Base-by-base conservation (phyloP, 495 filamentous ascomycete species). In the Talaromyces nanjingensis region DNA sequence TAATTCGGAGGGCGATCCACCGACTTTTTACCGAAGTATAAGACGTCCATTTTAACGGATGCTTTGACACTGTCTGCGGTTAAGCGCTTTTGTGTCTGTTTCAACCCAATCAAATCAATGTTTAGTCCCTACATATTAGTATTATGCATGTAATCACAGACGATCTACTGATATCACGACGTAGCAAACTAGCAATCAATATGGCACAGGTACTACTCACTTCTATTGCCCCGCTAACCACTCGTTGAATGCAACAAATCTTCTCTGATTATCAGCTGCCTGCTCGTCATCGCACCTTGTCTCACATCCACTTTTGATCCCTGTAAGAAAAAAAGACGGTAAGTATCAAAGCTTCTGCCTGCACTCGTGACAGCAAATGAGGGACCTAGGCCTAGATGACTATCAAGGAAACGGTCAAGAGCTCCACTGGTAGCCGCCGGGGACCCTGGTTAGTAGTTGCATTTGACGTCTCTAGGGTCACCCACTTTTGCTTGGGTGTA, bases 371-470 rank as follows among this genome's bases (percentile, higher is more conserved):
- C 27, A 56, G 22, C 53, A 25, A 54, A 29, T 25, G 12, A 56
- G 27, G 24, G 53, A 29, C 5, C 53, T n/a, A 27, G 22, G 11
- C 24, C 11, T 6, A 4, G 11, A 27, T 14, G 22, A 56, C 53
- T 6, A 6, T 25, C 53, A 56, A 56, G 20, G 11, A 14, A 27
- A 22, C 11, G 53, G 22, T 25, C 53, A 56, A 29, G 53, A 56
- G 22, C 16, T 56, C 16, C 53, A 33, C 31, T 22, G 57, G 29
- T 62, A 62, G 25, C 60, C 60, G 45, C 60, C 60, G 27, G 42
- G 60, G 29, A 52, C 60, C 60, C 60, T 34, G 12, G 60, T 22
- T 37, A 62, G 37, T 45, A 49, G n/a, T 47, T 29, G 59, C 59
- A 62, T 53, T 37, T 52, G 60, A 37, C 45, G 22, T 33, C 8